Evolutionary conservation across 495 filamentous ascomycete genomes (phyloP).

Genomic region (Xylaria castorea): DNA sequence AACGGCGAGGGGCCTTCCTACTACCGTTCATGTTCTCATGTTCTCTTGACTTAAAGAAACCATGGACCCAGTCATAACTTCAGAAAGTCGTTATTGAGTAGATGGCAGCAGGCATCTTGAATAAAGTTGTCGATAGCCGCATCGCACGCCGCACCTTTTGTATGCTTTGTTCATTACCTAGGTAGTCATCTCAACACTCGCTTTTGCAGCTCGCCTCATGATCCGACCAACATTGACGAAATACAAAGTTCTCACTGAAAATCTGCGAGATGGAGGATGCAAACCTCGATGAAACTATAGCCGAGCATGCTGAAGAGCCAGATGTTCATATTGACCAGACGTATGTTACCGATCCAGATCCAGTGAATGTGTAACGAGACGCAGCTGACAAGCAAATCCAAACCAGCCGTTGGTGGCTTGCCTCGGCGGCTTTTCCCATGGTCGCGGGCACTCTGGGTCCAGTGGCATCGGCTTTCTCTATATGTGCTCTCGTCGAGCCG

Average conservation of each 20-base stretch:
- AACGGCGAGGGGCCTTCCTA: neutral
- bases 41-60: slow-evolving; percentile 4
- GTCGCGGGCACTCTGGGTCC: slow-evolving; percentile 85
- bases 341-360: slow-evolving; percentile 37
- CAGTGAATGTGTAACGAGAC: neutral
- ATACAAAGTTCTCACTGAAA: neutral
- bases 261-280: slow-evolving; percentile 64
- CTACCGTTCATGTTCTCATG: neutral
- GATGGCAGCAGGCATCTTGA: neutral
- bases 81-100: neutral
- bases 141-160: neutral
- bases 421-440: slow-evolving; percentile 80
- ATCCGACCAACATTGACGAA: neutral
- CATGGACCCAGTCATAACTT: neutral
- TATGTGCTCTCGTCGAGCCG: slow-evolving; percentile 74
- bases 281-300: slow-evolving; percentile 60
- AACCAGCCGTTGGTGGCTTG: slow-evolving; percentile 81
- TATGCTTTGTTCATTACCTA: neutral
- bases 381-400: slow-evolving; percentile 16
- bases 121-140: neutral
- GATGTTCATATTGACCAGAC: slow-evolving; percentile 64
- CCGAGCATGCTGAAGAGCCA: slow-evolving; percentile 53
- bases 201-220: neutral
- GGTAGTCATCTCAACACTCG: neutral
- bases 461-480: slow-evolving; percentile 78